Evolutionary conservation across 2,329 filamentous ascomycete species (phyloP), one percentile per base, ranked within the genome.

Genomic region (Paramyrothecium sp.): DNA sequence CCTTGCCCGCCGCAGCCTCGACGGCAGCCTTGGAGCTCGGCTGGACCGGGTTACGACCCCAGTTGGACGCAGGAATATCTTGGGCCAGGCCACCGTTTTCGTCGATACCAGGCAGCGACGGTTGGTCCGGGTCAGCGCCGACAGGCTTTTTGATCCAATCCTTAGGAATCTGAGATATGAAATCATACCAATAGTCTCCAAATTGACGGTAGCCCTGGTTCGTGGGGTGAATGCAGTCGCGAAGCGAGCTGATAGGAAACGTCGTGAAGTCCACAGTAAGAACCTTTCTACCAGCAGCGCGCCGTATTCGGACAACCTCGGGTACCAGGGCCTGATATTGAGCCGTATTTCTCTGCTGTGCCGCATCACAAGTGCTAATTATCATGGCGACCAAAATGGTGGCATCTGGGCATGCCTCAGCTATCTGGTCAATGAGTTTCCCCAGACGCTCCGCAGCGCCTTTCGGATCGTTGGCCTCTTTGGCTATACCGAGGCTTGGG

Each of bases 301-400:
- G 54, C 8, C 65, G 56, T 1, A 41, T 30, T 26, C 72, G 13
- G 13, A 44, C 38, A 16, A 44, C 13, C 38, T 19, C 38, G 13
- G 38, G 26, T 30, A 30, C 26, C 26, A 30, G 26, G 4, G 5
- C 26, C 26, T 30, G 26, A 30, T 30, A 30, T 30, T 30, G 26
- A 30, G 26, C 26, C 5, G 26, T 30, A 30, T 30, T 30, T 10
- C 26, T 30, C 10, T 30, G 26, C 10, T 30, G 26, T 0, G 55
- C 52, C 1, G 44, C 38, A 3, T 61, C 55, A 53, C 71, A 73
- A 8, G 69, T 68, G 52, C 61, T 58, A 38, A 71, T 67, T 49
- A 74, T 71, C 56, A 74, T 63, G 7, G 70, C 69, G 3, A 73
- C 67, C 1, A 75, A 60, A 2, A 75, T 57, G 3, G 68, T 64